These are phyloP conservation scores for Penicillium roqueforti DNA, from an alignment of 495 filamentous ascomycete species.

Conservation along the genomic window DNA sequence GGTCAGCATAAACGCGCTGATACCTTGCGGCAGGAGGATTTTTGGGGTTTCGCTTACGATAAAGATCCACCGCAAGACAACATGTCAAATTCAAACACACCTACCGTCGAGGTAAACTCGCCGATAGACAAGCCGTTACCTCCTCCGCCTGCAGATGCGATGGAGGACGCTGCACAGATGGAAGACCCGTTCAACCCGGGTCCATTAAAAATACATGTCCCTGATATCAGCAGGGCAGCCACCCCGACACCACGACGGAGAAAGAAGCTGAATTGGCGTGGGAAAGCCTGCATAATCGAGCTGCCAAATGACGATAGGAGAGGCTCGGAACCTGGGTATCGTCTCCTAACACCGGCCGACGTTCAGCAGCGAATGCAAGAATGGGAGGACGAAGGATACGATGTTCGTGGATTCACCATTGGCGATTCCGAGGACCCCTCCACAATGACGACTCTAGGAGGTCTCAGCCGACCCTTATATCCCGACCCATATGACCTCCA, in stretches of 20 bases:
- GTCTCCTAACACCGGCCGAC: slow-evolving; percentile 54
- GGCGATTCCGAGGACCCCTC: slow-evolving; percentile 37
- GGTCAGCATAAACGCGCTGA: slow-evolving; percentile 54
- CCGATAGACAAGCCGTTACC: slow-evolving; percentile 46
- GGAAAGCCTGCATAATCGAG: slow-evolving; percentile 67
- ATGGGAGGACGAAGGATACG: slow-evolving; percentile 74
- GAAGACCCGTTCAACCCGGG: slow-evolving; percentile 9
- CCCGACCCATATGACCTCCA: slow-evolving; percentile 60
- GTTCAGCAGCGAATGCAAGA: slow-evolving; percentile 60
- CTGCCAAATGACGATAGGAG: slow-evolving; percentile 65
- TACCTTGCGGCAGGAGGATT: slow-evolving; percentile 58
- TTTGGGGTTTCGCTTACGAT: slow-evolving; percentile 48
- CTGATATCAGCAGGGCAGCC: slow-evolving; percentile 17
- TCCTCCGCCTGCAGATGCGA: slow-evolving; percentile 36
- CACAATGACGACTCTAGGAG: slow-evolving; percentile 28
- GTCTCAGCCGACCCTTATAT: slow-evolving; percentile 68
- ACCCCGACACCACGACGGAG: slow-evolving; percentile 30
- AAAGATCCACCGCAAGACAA: slow-evolving; percentile 34
- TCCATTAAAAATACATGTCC: slow-evolving; percentile 11
- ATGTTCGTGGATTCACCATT: slow-evolving; percentile 67
- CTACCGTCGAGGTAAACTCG: slow-evolving; percentile 22
- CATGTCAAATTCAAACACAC: slow-evolving; percentile 34
- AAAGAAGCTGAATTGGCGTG: slow-evolving; percentile 57
- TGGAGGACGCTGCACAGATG: slow-evolving; percentile 9
- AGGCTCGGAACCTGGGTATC: slow-evolving; percentile 55